These are phyloP conservation scores for Candida dajiaensis DNA, from an alignment of 805 yeast genomes.

Conservation along the genomic window DNA sequence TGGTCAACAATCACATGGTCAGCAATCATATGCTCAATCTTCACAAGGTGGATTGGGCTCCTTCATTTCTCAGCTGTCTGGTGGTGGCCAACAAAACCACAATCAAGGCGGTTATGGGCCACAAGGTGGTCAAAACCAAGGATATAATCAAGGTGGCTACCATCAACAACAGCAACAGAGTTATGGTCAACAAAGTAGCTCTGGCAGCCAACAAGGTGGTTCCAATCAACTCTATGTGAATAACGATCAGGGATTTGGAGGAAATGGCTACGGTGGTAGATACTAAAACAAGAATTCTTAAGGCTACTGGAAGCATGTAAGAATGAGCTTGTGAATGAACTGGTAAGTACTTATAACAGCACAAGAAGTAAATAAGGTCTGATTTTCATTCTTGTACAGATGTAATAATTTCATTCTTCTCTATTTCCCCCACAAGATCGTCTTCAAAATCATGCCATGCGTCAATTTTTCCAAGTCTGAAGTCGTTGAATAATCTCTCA, in stretches of 20 bases:
- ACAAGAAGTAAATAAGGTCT: neutral
- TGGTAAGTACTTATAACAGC: neutral
- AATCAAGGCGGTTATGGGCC: constrained; percentile 2
- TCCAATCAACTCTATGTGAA: constrained; percentile 2
- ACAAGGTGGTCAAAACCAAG: constrained; percentile 1
- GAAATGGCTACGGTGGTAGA: constrained; percentile 8
- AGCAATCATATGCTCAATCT: neutral
- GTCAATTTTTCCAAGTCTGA: constrained; percentile 12
- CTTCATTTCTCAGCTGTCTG: constrained; percentile 1
- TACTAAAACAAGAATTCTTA: neutral
- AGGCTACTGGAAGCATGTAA: too few relatives aligned
- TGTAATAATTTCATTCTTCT: neutral
- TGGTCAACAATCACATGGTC: too few relatives aligned
- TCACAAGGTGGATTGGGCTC: neutral
- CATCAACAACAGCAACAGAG: neutral
- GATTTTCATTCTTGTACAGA: neutral
- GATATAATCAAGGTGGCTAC: constrained; percentile 1
- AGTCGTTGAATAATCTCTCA: constrained; percentile 18
- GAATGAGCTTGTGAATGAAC: neutral
- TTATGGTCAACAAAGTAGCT: constrained; percentile 2
- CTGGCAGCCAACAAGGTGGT: constrained; percentile 5
- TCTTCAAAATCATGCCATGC: constrained; percentile 9
- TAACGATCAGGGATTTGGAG: constrained; percentile 4
- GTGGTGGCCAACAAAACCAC: neutral
- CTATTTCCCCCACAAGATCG: neutral